Conservation (phyloP, 768 basidiomycete genomes). For the Kwoniella dejecticola region DNA sequence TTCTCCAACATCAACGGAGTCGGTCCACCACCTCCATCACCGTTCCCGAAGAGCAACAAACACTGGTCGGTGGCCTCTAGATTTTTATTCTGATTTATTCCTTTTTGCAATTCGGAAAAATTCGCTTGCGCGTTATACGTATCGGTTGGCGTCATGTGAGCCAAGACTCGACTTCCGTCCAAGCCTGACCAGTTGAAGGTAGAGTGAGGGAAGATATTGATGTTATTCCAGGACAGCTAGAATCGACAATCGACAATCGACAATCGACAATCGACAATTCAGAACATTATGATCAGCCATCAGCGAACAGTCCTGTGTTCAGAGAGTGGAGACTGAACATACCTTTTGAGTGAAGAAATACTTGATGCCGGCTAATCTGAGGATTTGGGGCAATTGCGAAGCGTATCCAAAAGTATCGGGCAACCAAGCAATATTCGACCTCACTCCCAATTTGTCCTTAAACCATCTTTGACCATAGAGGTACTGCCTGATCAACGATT, state of each 20-base stretch:
- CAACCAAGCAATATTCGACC: constrained; percentile 47
- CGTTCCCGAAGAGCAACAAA: constrained; percentile 90
- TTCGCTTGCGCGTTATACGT: constrained; percentile 77
- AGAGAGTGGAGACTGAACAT: background rate
- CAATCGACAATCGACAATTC: too few species aligned
- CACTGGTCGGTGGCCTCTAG: constrained; percentile 58
- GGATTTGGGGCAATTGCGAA: constrained; percentile 82
- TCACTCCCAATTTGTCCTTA: constrained; percentile 57
- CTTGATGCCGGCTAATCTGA: constrained; percentile 72
- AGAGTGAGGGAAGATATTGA: constrained; percentile 87
- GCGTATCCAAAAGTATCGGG: constrained; percentile 63
- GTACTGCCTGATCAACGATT: constrained; percentile 83
- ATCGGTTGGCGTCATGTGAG: constrained; percentile 94
- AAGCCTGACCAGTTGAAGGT: constrained; percentile 86
- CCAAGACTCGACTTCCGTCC: constrained; percentile 86
- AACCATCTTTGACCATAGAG: constrained; percentile 88
- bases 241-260: too few species aligned
- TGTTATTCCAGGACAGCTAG: constrained; percentile 49
- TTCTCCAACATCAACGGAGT: constrained; percentile 79
- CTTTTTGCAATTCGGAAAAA: constrained; percentile 16
- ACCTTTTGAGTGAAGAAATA: constrained; percentile 94
- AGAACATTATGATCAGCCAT: too few species aligned
- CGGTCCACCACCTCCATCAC: constrained; percentile 69
- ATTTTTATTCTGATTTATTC: constrained; percentile 13
- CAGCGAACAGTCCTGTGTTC: too few species aligned